A percentile compares a stretch with the other conserved stretches of the same genome.
These are phyloP conservation scores for Ogataea nonfermentans DNA, from an alignment of 805 yeast species.

Conservation along the genomic window DNA sequence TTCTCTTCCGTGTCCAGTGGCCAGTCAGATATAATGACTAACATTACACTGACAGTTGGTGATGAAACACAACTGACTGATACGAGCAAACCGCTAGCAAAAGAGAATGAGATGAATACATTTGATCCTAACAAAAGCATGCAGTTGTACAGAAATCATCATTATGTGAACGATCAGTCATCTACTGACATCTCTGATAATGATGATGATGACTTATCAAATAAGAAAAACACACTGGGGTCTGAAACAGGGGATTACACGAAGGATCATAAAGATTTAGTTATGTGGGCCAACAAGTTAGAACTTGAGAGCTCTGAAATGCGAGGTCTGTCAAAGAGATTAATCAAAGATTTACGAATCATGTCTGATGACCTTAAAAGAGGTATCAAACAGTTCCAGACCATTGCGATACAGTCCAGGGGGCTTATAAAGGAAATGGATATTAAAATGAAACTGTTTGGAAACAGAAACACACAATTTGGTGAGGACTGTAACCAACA, in stretches of 20 bases:
- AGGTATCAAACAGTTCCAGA: conserved; percentile 9
- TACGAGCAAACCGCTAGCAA: background rate
- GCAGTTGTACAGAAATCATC: conserved; percentile 2
- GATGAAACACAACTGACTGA: conserved; percentile 9
- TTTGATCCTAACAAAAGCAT: background rate
- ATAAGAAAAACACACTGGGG: background rate
- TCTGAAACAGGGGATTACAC: conserved; percentile 10
- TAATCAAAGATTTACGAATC: conserved; percentile 16
- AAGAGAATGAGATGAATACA: background rate
- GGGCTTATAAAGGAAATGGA: conserved; percentile 13
- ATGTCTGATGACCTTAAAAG: conserved; percentile 12
- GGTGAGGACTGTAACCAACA: conserved; percentile 2
- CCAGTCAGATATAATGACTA: conserved; percentile 6
- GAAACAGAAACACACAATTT: background rate
- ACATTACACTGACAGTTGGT: conserved; percentile 4
- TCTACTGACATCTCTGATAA: conserved; percentile 16
- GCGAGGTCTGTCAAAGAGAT: conserved; percentile 30
- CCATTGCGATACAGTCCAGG: conserved; percentile 12
- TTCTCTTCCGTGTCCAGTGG: conserved; percentile 8
- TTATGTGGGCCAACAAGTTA: conserved; percentile 48
- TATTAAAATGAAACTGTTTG: conserved; percentile 8
- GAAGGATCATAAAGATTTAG: conserved; percentile 31
- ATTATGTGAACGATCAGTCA: conserved; percentile 7
- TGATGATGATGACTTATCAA: conserved; percentile 1
- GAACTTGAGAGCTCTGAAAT: conserved; percentile 49